Conservation (phyloP, 352 stramenopile species). For the Phytophthora gonapodyides region DNA sequence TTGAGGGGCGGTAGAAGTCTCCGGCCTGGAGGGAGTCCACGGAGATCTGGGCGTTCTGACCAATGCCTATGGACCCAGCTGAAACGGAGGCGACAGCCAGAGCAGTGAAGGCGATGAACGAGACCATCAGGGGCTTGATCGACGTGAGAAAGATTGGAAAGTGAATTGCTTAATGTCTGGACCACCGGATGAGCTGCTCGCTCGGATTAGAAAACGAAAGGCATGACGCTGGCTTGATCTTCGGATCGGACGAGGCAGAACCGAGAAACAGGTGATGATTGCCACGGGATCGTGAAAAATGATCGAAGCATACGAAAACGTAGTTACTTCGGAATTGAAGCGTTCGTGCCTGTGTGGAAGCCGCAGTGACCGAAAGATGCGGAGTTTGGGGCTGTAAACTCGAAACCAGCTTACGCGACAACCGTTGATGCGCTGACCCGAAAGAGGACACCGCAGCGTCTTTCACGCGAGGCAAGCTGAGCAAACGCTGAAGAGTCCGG, state of each 20-base stretch:
- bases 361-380: too few relatives aligned
- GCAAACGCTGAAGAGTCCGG: too few relatives aligned
- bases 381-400: too few relatives aligned
- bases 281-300: conserved; percentile 14
- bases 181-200: conserved; percentile 11
- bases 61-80: conserved; percentile 16
- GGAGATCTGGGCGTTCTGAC: conserved; percentile 14
- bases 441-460: too few relatives aligned
- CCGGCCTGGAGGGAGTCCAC: conserved; percentile 23
- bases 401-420: too few relatives aligned
- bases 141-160: conserved; percentile 9
- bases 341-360: too few relatives aligned
- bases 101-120: conserved; percentile 14
- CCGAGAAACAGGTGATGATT: conserved; percentile 13
- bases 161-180: conserved; percentile 12
- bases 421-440: too few relatives aligned
- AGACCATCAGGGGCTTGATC: conserved; percentile 18
- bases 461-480: too few relatives aligned
- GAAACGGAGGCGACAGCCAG: conserved; percentile 16
- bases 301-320: background rate
- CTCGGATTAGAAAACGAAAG: conserved; percentile 13
- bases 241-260: conserved; percentile 3
- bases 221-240: conserved; percentile 11
- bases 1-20: conserved; percentile 41
- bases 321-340: too few relatives aligned